Conservation (phyloP, 2,329 filamentous ascomycete genomes). For the Fusarium subglutinans region DNA sequence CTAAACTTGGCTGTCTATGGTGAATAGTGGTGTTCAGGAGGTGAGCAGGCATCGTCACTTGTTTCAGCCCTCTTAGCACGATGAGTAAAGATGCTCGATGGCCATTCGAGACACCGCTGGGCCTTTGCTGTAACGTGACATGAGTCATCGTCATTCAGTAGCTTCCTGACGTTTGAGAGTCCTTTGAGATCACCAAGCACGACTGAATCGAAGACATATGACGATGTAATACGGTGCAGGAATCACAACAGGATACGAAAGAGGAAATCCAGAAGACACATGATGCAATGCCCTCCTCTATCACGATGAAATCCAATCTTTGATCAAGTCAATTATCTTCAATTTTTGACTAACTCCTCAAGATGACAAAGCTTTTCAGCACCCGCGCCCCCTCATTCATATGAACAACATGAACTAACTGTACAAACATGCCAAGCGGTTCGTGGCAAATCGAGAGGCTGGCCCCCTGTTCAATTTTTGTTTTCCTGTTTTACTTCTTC, state of each 20-base stretch:
- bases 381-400: background rate
- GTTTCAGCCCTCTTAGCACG: background rate
- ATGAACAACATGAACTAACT: background rate
- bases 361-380: background rate
- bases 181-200: background rate
- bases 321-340: background rate
- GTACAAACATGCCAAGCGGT: slow-evolving; percentile 1
- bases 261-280: background rate
- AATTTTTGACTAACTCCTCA: slow-evolving; percentile 2
- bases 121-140: background rate
- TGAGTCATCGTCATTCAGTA: background rate
- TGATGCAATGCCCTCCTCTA: background rate
- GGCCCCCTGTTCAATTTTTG: background rate
- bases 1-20: background rate
- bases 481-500: background rate
- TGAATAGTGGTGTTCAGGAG: background rate
- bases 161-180: background rate
- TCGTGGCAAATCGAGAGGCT: background rate
- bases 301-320: background rate
- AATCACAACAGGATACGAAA: background rate
- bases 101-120: background rate
- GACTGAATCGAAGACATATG: background rate
- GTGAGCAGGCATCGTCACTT: background rate
- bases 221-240: background rate
- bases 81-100: background rate